These are phyloP conservation scores for Thielaviopsis musarum DNA, from an alignment of 2,329 filamentous ascomycete genomes.

Conservation along the genomic window DNA sequence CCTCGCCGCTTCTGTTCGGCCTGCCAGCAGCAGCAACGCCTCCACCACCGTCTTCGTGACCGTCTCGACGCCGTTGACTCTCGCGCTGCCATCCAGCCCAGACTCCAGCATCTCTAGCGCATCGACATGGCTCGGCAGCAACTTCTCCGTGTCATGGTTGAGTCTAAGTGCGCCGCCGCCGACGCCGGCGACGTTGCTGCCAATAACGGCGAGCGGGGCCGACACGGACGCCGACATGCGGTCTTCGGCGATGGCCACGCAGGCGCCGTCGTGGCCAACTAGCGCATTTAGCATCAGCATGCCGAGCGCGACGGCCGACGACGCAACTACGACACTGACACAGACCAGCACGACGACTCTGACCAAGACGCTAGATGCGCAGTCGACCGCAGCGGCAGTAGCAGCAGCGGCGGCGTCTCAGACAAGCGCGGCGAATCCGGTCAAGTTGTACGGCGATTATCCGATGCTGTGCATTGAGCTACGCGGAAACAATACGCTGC, in stretches of 20 bases:
- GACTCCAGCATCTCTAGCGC: background rate
- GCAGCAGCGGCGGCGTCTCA: background rate
- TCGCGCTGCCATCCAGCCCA: background rate
- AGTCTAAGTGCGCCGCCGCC: background rate
- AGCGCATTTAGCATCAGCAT: background rate
- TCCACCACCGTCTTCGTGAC: conserved; percentile 1
- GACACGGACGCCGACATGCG: no score
- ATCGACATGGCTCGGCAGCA: background rate
- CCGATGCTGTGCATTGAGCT: conserved; percentile 10
- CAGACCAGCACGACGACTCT: no score
- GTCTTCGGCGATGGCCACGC: background rate
- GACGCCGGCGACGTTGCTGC: background rate
- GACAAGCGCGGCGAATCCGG: background rate
- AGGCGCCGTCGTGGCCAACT: conserved; percentile 6
- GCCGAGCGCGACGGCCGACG: background rate
- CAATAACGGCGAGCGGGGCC: no score
- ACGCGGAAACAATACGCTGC: background rate
- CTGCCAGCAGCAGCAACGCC: background rate
- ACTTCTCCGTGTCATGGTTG: conserved; percentile 5
- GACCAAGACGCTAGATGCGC: no score
- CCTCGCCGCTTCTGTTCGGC: background rate
- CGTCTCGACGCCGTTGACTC: background rate
- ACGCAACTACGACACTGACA: background rate
- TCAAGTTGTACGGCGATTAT: conserved; percentile 9
- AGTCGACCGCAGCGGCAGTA: background rate